Base-by-base conservation (phyloP, 2,329 filamentous ascomycete genomes). In the Tolypocladium pustulatum region DNA sequence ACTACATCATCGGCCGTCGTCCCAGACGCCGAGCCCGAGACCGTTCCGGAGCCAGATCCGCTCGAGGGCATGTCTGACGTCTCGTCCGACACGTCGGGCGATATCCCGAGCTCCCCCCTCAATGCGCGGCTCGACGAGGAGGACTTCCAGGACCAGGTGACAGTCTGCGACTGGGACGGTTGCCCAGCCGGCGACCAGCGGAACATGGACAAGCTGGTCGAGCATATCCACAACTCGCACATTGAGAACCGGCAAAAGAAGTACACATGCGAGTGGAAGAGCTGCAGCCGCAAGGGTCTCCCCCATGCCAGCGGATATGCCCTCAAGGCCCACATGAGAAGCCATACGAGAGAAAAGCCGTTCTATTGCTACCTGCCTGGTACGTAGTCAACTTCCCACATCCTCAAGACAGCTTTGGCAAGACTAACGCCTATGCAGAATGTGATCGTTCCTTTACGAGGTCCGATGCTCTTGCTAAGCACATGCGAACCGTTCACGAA, bases 401-500 rank as follows among this genome's bases (percentile, higher is more conserved):
- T 37, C 34, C 13, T 30, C 27, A 9, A 12, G 6, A n/a, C 30
- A 4, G 4, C 20, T 43, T 15, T 12, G 6, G 15, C 37, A 51
- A 34, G 22, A 13, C 49, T 15, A 5, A 12, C 56, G 15, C 40
- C 38, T 5, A 6, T 49, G 12, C 66, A 96, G 94, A 99, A 82
- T 99, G 94, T 75, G 94, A 99, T 71, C 88, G 93, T 61, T 92
- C 92, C 37, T 99, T 99, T 67, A 99, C 94, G 2, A 83, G 94
- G 64, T 97, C 93, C 30, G 94, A 99, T 68, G 94, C 94, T 15
- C 81, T 99, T 0, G 91, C 93, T 1, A 99, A 99, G 73, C 94
- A 99, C 72, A 97, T 97, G 91, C 89, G 94, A 66, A 97, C 94
- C 20, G 92, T 99, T 41, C 94, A 99, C 77, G 94, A 99, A 72